Evolutionary conservation across 2,329 filamentous ascomycete genomes (phyloP).

Genomic region (Geosmithia flava): DNA sequence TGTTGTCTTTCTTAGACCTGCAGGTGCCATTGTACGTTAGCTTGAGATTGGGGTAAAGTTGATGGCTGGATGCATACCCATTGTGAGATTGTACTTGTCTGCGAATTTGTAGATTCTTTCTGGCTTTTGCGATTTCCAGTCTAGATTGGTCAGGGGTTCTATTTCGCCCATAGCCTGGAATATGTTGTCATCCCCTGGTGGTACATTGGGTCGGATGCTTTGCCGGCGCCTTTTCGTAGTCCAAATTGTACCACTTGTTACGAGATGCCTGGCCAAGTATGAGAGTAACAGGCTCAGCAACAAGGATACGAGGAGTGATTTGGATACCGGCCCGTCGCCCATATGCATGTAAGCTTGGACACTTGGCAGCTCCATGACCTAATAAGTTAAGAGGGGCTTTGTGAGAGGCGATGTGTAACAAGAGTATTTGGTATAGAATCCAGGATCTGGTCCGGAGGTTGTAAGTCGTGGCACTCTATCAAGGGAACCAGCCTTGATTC

Average conservation of each 20-base stretch:
- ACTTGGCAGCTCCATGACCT: neutral
- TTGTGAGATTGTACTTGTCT: neutral
- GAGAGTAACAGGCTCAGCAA: neutral
- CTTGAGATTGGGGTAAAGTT: neutral
- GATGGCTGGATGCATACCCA: neutral
- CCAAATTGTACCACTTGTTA: neutral
- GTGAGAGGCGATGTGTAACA: neutral
- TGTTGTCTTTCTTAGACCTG: neutral
- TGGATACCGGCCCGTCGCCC: neutral
- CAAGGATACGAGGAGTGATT: neutral
- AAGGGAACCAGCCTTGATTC: no score
- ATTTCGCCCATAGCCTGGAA: neutral
- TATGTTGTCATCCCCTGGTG: neutral
- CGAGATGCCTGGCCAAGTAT: neutral
- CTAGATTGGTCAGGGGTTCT: neutral
- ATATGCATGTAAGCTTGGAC: neutral
- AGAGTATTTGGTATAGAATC: neutral
- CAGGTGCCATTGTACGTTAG: neutral
- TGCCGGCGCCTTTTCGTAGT: neutral
- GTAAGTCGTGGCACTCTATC: no score
- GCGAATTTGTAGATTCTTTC: neutral
- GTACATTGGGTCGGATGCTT: neutral
- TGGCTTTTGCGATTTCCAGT: neutral
- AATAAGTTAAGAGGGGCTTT: neutral
- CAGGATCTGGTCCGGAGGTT: no score